Conservation (phyloP, 1,284 basidiomycete species). For the Ceratobasidium theobromae region DNA sequence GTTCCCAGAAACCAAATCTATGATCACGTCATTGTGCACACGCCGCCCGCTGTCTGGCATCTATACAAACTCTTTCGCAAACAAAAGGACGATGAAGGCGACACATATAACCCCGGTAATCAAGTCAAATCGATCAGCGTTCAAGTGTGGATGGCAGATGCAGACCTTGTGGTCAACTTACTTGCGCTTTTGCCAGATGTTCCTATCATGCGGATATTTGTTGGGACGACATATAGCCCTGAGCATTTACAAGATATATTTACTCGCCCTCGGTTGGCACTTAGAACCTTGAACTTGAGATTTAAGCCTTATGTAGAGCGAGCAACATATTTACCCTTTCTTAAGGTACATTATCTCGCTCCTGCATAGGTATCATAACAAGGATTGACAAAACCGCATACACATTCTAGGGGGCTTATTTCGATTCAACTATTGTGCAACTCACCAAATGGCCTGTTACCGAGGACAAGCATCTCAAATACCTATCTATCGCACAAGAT, state of each 20-base stretch:
- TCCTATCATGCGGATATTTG: conserved; percentile 52
- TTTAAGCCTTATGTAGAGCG: conserved; percentile 69
- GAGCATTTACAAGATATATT: conserved; percentile 66
- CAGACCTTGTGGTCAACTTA: conserved; percentile 61
- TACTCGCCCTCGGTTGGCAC: conserved; percentile 43
- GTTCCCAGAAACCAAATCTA: conserved; percentile 58
- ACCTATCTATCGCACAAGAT: conserved; percentile 67
- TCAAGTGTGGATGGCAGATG: conserved; percentile 61
- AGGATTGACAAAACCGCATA: no score
- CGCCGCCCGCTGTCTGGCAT: conserved; percentile 54
- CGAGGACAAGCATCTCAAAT: conserved; percentile 43
- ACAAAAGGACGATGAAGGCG: not conserved
- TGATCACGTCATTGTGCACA: conserved; percentile 52
- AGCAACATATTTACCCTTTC: conserved; percentile 68
- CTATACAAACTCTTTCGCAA: conserved; percentile 34
- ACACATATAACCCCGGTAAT: conserved; percentile 38
- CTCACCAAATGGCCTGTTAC: conserved; percentile 59
- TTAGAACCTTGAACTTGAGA: conserved; percentile 55
- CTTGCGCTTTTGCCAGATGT: conserved; percentile 54
- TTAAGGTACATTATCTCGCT: conserved; percentile 44
- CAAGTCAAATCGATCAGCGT: conserved; percentile 55
- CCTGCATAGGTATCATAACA: not conserved
- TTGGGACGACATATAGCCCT: conserved; percentile 64
- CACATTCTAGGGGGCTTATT: conserved; percentile 57
- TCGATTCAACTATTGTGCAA: conserved; percentile 58